Evolutionary conservation across 169 alveolate genomes (phyloP), one percentile per base, ranked within the genome.

Genomic region (Plasmodium blacklocki): DNA sequence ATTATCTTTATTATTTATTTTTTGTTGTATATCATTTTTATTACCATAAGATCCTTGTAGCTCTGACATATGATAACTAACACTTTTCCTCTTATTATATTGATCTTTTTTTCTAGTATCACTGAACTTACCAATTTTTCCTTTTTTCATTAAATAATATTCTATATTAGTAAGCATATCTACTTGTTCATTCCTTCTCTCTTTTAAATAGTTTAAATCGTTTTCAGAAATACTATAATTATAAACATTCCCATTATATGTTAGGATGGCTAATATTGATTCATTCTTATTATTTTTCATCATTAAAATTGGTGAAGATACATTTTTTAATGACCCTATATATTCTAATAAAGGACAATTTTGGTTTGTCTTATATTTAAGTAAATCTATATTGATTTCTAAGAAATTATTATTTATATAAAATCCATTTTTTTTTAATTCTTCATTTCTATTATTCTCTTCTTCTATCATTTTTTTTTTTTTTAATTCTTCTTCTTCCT

Each of bases 361-460:
- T 14, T 64, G 64, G 19, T 18, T 66, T 64, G 89, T 78, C 54
- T 78, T 78, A 50, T 63, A 64, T 60, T 78, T 78, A 49, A 78
- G 29, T 64, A 78, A 49, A 50, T 78, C 89, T 43, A 78, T 58
- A 70, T 78, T 78, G 49, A 78, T 78, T 78, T 78, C 89, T 78
- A 78, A 66, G n/a, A 11, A 32, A 7, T 78, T 47, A 19, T 49
- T 45, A 43, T 67, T 78, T 26, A 78, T 15, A 60, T 64, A 78
- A 15, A 15, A 78, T n/a, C 89, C 89, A 32, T 78, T 78, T 52
- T 64, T 78, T 50, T 54, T 54, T 78, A 78, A 45, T 58, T 78
- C 72, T 23, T 78, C 89, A 29, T 78, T 64, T 67, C 78, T 78
- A 5, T 50, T 29, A 78, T 66, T 78, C 67, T 78, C 89, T 26